A percentile compares a stretch with the other conserved stretches of the same genome.
Evolutionary conservation across 1,139 yeast genomes (phyloP).

Genomic region (Pichia sp.): DNA sequence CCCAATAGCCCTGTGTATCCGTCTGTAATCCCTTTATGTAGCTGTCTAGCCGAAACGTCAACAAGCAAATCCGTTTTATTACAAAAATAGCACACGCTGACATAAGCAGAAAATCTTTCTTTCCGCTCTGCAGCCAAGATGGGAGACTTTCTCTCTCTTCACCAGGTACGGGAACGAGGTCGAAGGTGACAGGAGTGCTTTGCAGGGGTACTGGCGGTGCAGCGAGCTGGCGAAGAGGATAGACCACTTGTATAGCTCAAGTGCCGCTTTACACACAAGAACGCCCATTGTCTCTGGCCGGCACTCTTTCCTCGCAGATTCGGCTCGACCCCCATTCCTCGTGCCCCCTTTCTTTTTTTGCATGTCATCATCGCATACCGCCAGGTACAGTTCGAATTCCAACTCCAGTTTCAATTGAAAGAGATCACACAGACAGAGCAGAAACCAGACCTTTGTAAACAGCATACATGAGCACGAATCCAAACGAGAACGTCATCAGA

Average conservation of each 20-base stretch:
- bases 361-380: neutral
- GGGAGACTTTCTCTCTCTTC: neutral
- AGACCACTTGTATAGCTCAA: neutral
- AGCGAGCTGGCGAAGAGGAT: neutral
- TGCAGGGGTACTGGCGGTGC: too few species aligned
- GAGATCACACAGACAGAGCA: neutral
- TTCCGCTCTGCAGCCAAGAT: neutral
- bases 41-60: neutral
- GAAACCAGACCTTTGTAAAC: neutral
- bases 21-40: neutral
- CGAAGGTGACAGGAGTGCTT: neutral
- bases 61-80: neutral
- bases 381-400: neutral
- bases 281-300: neutral
- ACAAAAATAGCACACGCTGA: neutral
- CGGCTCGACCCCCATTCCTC: neutral
- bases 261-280: neutral
- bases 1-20: neutral
- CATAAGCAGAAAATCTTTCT: neutral
- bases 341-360: neutral
- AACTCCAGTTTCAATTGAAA: neutral
- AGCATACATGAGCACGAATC: neutral
- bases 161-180: neutral
- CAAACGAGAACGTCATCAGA: conserved; percentile 38
- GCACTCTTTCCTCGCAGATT: neutral